These are phyloP conservation scores for Pyrenochaeta sp. DNA, from an alignment of 2,329 filamentous ascomycete species.

Conservation along the genomic window DNA sequence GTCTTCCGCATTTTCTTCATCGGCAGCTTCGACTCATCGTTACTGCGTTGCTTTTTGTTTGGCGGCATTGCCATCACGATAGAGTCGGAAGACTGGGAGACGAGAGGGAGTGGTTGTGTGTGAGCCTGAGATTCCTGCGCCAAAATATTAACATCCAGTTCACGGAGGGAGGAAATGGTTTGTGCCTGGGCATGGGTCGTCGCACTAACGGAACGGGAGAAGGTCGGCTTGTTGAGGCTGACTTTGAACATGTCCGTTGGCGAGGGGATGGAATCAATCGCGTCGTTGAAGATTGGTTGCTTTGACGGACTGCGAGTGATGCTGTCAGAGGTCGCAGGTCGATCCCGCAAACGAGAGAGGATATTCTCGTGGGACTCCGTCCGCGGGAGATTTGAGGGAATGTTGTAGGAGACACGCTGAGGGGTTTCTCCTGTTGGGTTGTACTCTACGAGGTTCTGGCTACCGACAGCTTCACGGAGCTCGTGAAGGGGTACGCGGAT, in stretches of 20 bases:
- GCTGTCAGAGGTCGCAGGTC: constrained; percentile 38
- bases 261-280: constrained; percentile 48
- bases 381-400: constrained; percentile 78
- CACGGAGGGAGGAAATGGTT: constrained; percentile 49
- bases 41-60: constrained; percentile 55
- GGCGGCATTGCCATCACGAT: constrained; percentile 43
- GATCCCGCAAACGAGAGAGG: constrained; percentile 58
- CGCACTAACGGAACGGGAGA: constrained; percentile 39
- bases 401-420: constrained; percentile 81
- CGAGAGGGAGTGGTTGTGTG: constrained; percentile 43
- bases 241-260: constrained; percentile 39
- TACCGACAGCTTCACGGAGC: constrained; percentile 74
- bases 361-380: constrained; percentile 71
- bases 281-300: constrained; percentile 62
- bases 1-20: constrained; percentile 56
- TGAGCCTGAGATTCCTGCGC: constrained; percentile 43
- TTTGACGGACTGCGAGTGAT: constrained; percentile 56
- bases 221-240: constrained; percentile 29
- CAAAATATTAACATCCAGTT: constrained; percentile 59
- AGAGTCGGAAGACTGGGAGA: constrained; percentile 41
- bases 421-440: constrained; percentile 86
- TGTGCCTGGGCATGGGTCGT: constrained; percentile 23
- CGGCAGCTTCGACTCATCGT: constrained; percentile 52
- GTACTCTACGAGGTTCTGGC: constrained; percentile 78
- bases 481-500: constrained; percentile 74